These are phyloP conservation scores for Erysimum cheiri DNA, from an alignment of 441 rosid genomes.

Conservation along the genomic window DNA sequence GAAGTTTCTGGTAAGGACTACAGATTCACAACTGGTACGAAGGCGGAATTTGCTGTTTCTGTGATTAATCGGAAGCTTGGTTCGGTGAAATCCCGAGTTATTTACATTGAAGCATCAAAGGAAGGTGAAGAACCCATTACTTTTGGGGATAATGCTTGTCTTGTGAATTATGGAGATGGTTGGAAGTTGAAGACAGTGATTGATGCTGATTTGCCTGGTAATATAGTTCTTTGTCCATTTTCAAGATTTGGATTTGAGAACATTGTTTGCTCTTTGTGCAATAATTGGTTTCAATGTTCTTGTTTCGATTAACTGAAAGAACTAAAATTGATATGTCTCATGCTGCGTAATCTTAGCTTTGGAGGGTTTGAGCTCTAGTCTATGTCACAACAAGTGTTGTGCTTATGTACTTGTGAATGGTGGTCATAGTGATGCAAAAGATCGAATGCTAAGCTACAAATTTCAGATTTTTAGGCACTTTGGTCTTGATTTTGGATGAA, in stretches of 20 bases:
- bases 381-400: too few relatives aligned
- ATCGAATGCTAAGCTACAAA: too few relatives aligned
- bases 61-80: constrained; percentile 72
- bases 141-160: constrained; percentile 77
- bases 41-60: constrained; percentile 80
- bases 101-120: constrained; percentile 69
- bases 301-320: background rate
- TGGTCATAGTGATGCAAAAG: too few relatives aligned
- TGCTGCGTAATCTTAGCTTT: too few relatives aligned
- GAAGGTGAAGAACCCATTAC: constrained; percentile 75
- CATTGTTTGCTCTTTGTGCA: background rate
- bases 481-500: too few relatives aligned
- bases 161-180: constrained; percentile 66
- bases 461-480: too few relatives aligned
- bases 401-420: too few relatives aligned
- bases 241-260: constrained; percentile 5
- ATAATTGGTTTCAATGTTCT: background rate
- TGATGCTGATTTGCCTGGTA: constrained; percentile 55
- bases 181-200: constrained; percentile 74
- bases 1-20: constrained; percentile 52
- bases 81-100: constrained; percentile 46
- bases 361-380: too few relatives aligned
- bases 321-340: too few relatives aligned
- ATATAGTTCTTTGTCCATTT: background rate
- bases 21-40: constrained; percentile 75